Evolutionary conservation across 2,329 filamentous ascomycete genomes (phyloP), one percentile per base, ranked within the genome.

Genomic region (Blastomyces silverae): DNA sequence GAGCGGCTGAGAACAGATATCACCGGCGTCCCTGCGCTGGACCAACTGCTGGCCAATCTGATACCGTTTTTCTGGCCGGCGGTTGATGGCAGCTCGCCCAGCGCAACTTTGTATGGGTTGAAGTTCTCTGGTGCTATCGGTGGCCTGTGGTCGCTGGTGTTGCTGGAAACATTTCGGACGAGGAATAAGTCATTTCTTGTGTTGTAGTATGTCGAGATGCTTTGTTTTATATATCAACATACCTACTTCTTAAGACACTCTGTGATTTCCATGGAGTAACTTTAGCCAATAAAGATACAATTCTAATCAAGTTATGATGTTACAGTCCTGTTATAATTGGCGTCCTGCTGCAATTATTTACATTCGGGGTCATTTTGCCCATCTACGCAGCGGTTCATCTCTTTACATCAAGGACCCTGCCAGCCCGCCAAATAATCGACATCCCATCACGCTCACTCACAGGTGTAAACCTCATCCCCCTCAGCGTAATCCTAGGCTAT

Each of bases 321-420:
- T 31, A 11, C 53, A 69, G 69, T 3, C 71, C 79, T 66, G 70
- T 76, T 63, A 70, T 78, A 1, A 74, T 80, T 42, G 80, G 80
- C 15, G 64, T 80, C 20, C 57, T 73, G 1, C 73, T 79, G 2
- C 81, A 82, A 67, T 74, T 78, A 11, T 67, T 79, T 48, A 76
- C 78, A 5, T 81, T 79, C 66, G 78, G 79, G 20, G 73, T 81
- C 63, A 76, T 78, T 3, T 73, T 76, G 0, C 80, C 81, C 0
- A 67, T 82, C 20, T 79, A 78, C 66, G 74, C 79, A 52, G 73
- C 75, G 3, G 62, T 80, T 5, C 79, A 83, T 55, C 73, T 83
- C 10, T 73, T 74, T 53, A 75, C 72, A 20, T 82, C 80, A 2
- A 73, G 76, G 3, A 77, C 79, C 0, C 74, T 76, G 7, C 69